Evolutionary conservation across 2,329 filamentous ascomycete species (phyloP).

Genomic region (Colletotrichum shisoi): DNA sequence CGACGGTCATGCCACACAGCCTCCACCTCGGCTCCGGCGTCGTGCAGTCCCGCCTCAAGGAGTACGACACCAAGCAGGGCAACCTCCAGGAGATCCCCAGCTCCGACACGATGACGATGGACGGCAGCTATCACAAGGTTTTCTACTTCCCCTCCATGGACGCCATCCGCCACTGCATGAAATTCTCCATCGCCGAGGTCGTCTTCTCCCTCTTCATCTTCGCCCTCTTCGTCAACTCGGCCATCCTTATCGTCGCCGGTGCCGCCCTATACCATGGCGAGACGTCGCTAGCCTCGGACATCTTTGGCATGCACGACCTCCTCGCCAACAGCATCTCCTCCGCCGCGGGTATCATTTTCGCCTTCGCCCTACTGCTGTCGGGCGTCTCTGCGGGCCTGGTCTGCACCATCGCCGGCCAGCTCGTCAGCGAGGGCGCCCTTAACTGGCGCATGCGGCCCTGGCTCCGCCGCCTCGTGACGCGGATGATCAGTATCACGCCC

Average conservation of each 20-base stretch:
- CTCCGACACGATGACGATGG: constrained; percentile 44
- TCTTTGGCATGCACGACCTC: constrained; percentile 82
- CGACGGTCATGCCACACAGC: constrained; percentile 78
- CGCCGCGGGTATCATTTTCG: constrained; percentile 83
- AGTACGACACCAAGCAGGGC: constrained; percentile 68
- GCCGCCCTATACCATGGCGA: constrained; percentile 72
- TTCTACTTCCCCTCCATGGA: constrained; percentile 75
- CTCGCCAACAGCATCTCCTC: constrained; percentile 74
- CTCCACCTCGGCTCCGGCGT: constrained; percentile 74
- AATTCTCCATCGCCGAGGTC: constrained; percentile 76
- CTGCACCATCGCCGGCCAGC: constrained; percentile 88
- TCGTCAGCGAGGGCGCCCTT: constrained; percentile 84
- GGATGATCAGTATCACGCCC: constrained; percentile 80
- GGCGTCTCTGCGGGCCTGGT: constrained; percentile 84
- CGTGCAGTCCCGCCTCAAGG: constrained; percentile 70
- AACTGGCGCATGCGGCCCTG: constrained; percentile 78
- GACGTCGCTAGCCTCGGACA: constrained; percentile 72
- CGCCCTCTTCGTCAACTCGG: constrained; percentile 82
- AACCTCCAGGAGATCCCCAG: constrained; percentile 47
- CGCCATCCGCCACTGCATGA: constrained; percentile 78
- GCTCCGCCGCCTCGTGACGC: constrained; percentile 78
- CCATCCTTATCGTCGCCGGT: constrained; percentile 87
- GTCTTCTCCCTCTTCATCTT: constrained; percentile 79
- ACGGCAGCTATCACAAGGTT: constrained; percentile 55
- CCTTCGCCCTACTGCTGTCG: constrained; percentile 79